phyloP scores from a whole-genome alignment of 495 filamentous ascomycete species.

The Hamigera avellanea region DNA sequence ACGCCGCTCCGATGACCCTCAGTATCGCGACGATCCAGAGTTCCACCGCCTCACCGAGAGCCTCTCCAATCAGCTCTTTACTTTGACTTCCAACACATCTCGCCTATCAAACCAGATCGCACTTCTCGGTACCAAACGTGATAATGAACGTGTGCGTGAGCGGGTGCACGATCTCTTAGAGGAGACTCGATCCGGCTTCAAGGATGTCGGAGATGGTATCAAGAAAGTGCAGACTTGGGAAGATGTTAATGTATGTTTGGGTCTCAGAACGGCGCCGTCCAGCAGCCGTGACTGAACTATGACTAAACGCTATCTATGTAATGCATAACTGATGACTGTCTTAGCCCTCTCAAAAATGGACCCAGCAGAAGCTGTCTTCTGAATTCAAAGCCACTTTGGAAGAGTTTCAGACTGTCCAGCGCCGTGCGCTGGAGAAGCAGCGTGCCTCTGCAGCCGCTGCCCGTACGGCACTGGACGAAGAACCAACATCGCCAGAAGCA shows the following conservation, averaged over 20 bases:
- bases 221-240: constrained; percentile 89
- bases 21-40: constrained; percentile 79
- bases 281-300: neutral
- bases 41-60: constrained; percentile 72
- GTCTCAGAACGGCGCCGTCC: no score
- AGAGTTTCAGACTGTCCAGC: constrained; percentile 86
- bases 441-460: constrained; percentile 74
- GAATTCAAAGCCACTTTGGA: constrained; percentile 79
- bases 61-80: constrained; percentile 76
- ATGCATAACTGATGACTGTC: constrained; percentile 6
- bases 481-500: constrained; percentile 17
- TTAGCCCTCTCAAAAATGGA: constrained; percentile 85
- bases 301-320: neutral
- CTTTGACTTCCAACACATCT: constrained; percentile 75
- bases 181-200: constrained; percentile 77
- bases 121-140: constrained; percentile 76
- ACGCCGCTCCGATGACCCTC: constrained; percentile 57
- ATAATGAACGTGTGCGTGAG: constrained; percentile 84
- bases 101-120: constrained; percentile 68
- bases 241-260: constrained; percentile 69
- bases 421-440: constrained; percentile 82
- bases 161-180: constrained; percentile 76
- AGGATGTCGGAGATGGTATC: constrained; percentile 82
- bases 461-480: constrained; percentile 57
- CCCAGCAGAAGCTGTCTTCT: constrained; percentile 83